Evolutionary conservation across 176 grass and related monocot genomes (phyloP).

Genomic region (Raddia distichophylla): DNA sequence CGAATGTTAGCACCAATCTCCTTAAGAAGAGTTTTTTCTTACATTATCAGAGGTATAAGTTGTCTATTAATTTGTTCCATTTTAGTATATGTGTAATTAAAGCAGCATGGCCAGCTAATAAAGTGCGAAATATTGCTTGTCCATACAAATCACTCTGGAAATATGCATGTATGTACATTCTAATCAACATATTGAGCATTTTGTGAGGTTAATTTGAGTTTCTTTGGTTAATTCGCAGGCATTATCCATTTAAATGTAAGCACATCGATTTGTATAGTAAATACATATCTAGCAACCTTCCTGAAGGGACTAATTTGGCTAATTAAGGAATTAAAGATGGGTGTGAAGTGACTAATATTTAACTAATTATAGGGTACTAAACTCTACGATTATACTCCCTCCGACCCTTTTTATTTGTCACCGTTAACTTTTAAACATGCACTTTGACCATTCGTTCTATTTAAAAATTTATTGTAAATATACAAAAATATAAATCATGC

Average conservation of each 20-base stretch:
- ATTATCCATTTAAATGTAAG: slow-evolving; percentile 3
- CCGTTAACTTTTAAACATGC: too few species aligned
- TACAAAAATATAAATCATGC: too few species aligned
- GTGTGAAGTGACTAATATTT: neutral
- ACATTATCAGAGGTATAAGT: neutral
- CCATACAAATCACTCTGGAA: neutral
- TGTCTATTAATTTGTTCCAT: neutral
- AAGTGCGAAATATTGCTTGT: neutral
- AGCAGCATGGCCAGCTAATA: slow-evolving; percentile 10
- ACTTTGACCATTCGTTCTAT: too few species aligned
- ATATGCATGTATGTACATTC: neutral
- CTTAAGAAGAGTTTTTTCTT: neutral
- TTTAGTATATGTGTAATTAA: neutral
- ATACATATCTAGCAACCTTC: slow-evolving; percentile 6
- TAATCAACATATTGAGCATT: neutral
- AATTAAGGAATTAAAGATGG: neutral
- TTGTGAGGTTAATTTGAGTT: neutral
- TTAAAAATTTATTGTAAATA: too few species aligned
- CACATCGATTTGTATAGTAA: neutral
- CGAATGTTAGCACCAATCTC: neutral
- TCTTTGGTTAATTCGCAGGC: slow-evolving; percentile 10
- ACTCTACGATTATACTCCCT: neutral
- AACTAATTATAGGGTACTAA: neutral
- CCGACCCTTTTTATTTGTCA: too few species aligned
- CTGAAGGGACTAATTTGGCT: slow-evolving; percentile 7